Conservation (phyloP, 352 stramenopile species). For the Phytophthora agathidicida region DNA sequence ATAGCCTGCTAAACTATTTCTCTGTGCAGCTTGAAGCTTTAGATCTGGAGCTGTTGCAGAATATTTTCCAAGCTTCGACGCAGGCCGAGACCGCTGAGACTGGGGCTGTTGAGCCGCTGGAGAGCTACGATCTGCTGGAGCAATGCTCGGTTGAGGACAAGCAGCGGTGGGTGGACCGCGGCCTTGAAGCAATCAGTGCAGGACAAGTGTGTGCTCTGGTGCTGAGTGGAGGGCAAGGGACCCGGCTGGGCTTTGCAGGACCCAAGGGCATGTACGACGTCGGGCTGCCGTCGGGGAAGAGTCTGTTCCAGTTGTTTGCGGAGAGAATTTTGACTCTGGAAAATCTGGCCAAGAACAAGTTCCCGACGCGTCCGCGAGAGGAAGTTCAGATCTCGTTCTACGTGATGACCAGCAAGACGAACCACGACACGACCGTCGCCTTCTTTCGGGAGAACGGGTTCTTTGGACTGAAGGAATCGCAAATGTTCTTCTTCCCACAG, state of each 20-base stretch:
- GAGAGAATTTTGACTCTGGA: constrained; percentile 91
- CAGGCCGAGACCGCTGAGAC: constrained; percentile 19
- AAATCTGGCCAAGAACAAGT: constrained; percentile 33
- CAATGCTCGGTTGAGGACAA: constrained; percentile 49
- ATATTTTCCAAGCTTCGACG: constrained; percentile 72
- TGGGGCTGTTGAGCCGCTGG: constrained; percentile 61
- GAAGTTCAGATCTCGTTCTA: constrained; percentile 83
- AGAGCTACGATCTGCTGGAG: constrained; percentile 67
- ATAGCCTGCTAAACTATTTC: background rate
- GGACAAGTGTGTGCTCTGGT: constrained; percentile 95
- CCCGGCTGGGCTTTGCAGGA: constrained; percentile 94
- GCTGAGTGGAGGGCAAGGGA: constrained; percentile 96
- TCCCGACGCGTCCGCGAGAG: constrained; percentile 11
- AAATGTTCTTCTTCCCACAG: constrained; percentile 97
- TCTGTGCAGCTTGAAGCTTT: constrained; percentile 59
- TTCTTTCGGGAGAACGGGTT: constrained; percentile 92
- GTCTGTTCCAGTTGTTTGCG: constrained; percentile 94
- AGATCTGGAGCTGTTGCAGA: constrained; percentile 67
- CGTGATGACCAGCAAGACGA: constrained; percentile 98
- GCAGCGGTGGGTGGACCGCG: constrained; percentile 49
- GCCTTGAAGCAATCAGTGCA: constrained; percentile 81
- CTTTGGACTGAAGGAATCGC: constrained; percentile 90
- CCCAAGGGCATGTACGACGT: constrained; percentile 97
- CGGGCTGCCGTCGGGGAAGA: constrained; percentile 90
- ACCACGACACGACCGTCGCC: constrained; percentile 90